Percentiles rank a stretch among this genome's conserved stretches.
These are phyloP conservation scores for Aspergillus proliferans DNA, from an alignment of 2,329 filamentous ascomycete genomes.

Conservation along the genomic window DNA sequence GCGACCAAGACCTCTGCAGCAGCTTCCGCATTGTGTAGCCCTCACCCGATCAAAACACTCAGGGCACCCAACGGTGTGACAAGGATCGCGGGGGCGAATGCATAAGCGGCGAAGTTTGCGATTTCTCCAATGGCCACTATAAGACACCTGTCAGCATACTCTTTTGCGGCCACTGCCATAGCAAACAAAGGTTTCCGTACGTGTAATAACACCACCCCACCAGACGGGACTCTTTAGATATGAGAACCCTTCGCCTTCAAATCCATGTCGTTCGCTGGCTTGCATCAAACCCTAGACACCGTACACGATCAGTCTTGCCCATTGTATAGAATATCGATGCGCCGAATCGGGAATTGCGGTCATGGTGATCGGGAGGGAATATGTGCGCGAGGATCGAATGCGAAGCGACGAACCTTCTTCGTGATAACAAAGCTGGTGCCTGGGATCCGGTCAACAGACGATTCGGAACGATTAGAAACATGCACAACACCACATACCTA, in stretches of 20 bases:
- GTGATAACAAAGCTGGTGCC: slow-evolving; percentile 98
- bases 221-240: slow-evolving; percentile 93
- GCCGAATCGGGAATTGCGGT: no score
- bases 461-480: background rate
- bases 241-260: slow-evolving; percentile 91
- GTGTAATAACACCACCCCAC: slow-evolving; percentile 90
- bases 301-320: slow-evolving; percentile 6
- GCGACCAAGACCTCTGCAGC: background rate
- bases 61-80: slow-evolving; percentile 92
- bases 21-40: slow-evolving; percentile 1
- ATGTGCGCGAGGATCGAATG: slow-evolving; percentile 2
- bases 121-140: slow-evolving; percentile 86
- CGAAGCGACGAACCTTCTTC: slow-evolving; percentile 66
- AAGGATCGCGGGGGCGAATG: slow-evolving; percentile 96
- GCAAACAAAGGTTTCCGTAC: slow-evolving; percentile 41
- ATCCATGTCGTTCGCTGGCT: slow-evolving; percentile 84
- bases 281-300: slow-evolving; percentile 70
- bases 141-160: slow-evolving; percentile 16
- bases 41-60: slow-evolving; percentile 78
- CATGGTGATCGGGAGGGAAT: background rate
- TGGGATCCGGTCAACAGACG: slow-evolving; percentile 28
- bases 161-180: background rate
- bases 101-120: slow-evolving; percentile 96
- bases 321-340: no score
- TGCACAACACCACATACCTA: slow-evolving; percentile 27